Percentiles rank a stretch among this genome's conserved stretches.
Conservation (phyloP, 441 rosid species). For the Raphanus hybrid region DNA sequence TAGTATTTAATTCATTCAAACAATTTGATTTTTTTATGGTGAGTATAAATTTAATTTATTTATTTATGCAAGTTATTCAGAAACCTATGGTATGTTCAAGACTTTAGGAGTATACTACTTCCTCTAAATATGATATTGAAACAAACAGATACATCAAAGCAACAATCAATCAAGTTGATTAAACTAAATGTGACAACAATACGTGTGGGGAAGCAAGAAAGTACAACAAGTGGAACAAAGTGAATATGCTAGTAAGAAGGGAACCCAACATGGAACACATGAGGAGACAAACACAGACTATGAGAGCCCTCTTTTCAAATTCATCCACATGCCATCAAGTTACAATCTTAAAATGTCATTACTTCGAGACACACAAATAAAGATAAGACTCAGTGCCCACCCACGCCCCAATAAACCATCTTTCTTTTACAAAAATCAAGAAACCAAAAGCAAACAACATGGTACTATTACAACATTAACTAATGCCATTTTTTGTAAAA, state of each 20-base stretch:
- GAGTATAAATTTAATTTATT: background rate
- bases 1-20: background rate
- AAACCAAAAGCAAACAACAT: slow-evolving; percentile 44
- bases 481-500: slow-evolving; percentile 5
- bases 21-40: background rate
- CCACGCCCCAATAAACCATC: slow-evolving; percentile 35
- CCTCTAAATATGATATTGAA: background rate
- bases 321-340: slow-evolving; percentile 49
- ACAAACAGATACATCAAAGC: background rate
- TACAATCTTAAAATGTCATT: slow-evolving; percentile 25
- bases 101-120: background rate
- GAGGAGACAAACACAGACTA: slow-evolving; percentile 69
- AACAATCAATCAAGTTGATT: background rate
- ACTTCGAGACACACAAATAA: slow-evolving; percentile 35
- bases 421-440: slow-evolving; percentile 56
- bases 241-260: slow-evolving; percentile 58
- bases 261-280: slow-evolving; percentile 66
- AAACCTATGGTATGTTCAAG: background rate
- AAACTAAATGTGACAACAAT: background rate
- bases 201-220: slow-evolving; percentile 5
- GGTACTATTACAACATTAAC: slow-evolving; percentile 32
- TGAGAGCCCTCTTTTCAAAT: slow-evolving; percentile 41
- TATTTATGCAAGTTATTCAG: background rate
- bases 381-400: slow-evolving; percentile 39
- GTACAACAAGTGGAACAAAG: slow-evolving; percentile 25